A percentile compares a stretch with the other conserved stretches of the same genome.
These are phyloP conservation scores for Fraxinus sp. DNA, from an alignment of 305 asterid species.

Conservation along the genomic window DNA sequence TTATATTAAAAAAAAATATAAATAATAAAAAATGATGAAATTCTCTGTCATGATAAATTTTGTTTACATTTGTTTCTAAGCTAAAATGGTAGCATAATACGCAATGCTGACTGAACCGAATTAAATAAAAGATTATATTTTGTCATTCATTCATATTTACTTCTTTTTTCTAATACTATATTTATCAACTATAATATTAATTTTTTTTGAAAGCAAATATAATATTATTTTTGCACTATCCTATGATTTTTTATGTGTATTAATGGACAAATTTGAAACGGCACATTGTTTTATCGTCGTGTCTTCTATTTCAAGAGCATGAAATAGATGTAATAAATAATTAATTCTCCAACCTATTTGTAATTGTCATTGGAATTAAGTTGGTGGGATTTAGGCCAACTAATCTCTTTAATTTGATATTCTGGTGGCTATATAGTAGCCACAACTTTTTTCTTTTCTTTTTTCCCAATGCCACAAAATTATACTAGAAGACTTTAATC, in stretches of 20 bases:
- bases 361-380: background rate
- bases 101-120: background rate
- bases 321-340: background rate
- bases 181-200: too few species aligned
- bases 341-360: background rate
- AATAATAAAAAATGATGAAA: too few species aligned
- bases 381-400: background rate
- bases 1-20: too few species aligned
- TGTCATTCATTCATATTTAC: background rate
- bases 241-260: background rate
- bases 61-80: too few species aligned
- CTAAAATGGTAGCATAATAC: background rate
- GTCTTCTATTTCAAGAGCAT: background rate
- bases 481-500: too few species aligned
- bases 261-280: background rate
- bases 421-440: background rate
- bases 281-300: background rate
- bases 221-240: background rate
- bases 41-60: too few species aligned
- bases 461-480: too few species aligned
- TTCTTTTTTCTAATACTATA: background rate
- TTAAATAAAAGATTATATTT: background rate
- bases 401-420: background rate
- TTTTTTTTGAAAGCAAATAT: background rate
- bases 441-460: too few species aligned